Percentiles rank a stretch among this genome's conserved stretches.
Evolutionary conservation across 139 green algal species (phyloP).

Genomic region (Chlamydomonas urium): DNA sequence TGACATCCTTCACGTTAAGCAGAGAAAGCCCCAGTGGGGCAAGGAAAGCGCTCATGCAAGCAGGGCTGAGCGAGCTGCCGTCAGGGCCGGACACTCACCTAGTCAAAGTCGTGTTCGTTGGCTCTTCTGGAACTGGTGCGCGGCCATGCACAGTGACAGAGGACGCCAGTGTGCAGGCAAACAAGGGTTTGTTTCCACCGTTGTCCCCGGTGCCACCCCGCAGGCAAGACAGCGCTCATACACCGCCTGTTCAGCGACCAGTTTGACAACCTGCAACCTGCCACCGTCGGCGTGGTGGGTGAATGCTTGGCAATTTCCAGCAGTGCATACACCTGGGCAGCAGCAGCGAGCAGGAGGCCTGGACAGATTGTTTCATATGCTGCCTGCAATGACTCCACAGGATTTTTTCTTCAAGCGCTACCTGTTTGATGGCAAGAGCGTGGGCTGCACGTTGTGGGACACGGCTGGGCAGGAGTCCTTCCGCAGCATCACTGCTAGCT

Average conservation of each 20-base stretch:
- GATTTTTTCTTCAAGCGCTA: conserved; percentile 46
- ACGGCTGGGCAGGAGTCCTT: conserved; percentile 78
- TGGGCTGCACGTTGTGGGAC: conserved; percentile 42
- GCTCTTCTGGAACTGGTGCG: conserved; percentile 6
- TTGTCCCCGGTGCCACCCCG: too few species aligned
- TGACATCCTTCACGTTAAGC: not conserved
- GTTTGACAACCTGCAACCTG: conserved; percentile 6
- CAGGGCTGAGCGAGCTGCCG: not conserved
- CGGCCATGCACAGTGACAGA: not conserved
- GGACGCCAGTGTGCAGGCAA: conserved; percentile 24
- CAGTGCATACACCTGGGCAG: not conserved
- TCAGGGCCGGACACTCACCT: conserved; percentile 6
- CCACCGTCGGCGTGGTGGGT: conserved; percentile 16
- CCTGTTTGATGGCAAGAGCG: conserved; percentile 27
- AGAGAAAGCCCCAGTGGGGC: too few species aligned
- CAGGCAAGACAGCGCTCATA: conserved; percentile 42
- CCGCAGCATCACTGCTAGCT: conserved; percentile 91
- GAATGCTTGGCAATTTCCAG: not conserved
- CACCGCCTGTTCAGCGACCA: conserved; percentile 21
- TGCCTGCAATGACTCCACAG: conserved; percentile 15
- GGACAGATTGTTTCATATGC: not conserved
- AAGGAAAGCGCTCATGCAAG: too few species aligned
- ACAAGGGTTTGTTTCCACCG: too few species aligned
- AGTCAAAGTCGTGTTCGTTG: conserved; percentile 8
- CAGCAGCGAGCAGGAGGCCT: not conserved